Percentiles rank a stretch among this genome's conserved stretches.
phyloP scores from a whole-genome alignment of 169 alveolate species.

The Pseudocohnilembus persalinus region DNA sequence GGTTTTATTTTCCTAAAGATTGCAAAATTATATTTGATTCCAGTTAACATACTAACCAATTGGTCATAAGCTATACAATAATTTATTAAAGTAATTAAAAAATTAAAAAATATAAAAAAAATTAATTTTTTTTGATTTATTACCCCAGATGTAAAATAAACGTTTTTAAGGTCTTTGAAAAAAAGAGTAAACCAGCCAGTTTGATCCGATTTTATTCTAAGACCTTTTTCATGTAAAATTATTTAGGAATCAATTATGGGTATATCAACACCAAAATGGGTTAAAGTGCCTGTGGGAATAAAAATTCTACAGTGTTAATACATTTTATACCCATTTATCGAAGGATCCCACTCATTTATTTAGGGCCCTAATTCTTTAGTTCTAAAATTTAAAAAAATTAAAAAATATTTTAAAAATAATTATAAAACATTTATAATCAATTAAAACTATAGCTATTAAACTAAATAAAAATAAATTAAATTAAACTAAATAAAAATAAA shows the following conservation, averaged over 20 bases:
- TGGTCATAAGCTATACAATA: not conserved
- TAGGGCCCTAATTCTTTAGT: not conserved
- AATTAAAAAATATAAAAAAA: no score
- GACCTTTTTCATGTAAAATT: conserved; percentile 34
- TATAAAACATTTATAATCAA: no score
- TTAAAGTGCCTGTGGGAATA: not conserved
- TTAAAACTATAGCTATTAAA: no score
- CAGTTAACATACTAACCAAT: conserved; percentile 6
- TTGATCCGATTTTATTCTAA: conserved; percentile 18
- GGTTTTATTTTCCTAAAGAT: not conserved
- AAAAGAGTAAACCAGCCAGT: conserved; percentile 30
- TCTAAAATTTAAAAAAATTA: not conserved
- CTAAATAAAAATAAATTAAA: no score
- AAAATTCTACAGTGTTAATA: conserved; percentile 3
- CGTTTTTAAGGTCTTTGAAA: conserved; percentile 31
- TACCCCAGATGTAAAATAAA: conserved; percentile 26
- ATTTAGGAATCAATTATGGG: conserved; percentile 8
- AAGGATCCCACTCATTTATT: not conserved
- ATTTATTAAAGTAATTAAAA: no score
- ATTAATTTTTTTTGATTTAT: no score
- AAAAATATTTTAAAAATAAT: no score
- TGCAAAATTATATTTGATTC: conserved; percentile 12
- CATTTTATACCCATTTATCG: no score
- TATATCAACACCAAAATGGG: conserved; percentile 13
- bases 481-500: no score